phyloP scores from a whole-genome alignment of 176 grass and related monocot genomes.

The Urochloa ruziziensis region DNA sequence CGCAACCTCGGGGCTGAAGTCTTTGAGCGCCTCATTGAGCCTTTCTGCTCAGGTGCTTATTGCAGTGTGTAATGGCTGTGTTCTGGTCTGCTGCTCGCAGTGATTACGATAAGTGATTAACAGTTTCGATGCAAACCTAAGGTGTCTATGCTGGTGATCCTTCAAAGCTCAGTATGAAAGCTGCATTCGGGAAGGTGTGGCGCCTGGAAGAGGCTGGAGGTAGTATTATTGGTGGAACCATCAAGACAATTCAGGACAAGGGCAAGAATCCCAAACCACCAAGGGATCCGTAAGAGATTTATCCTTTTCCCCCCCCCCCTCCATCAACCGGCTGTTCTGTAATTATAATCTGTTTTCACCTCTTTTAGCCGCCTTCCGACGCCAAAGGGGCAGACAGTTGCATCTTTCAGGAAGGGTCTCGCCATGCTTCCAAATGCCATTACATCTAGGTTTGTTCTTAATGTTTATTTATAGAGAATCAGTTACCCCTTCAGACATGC shows the following conservation, averaged over 20 bases:
- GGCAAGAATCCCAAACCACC: constrained; percentile 56
- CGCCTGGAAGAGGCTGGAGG: constrained; percentile 72
- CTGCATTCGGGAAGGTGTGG: constrained; percentile 95
- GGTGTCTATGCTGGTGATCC: constrained; percentile 96
- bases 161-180: constrained; percentile 91
- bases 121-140: constrained; percentile 9
- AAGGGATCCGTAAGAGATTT: constrained; percentile 68
- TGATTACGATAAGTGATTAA: neutral
- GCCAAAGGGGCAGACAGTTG: constrained; percentile 95
- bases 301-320: neutral
- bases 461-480: neutral
- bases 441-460: constrained; percentile 62
- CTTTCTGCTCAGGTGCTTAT: constrained; percentile 81
- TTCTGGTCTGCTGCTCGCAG: neutral
- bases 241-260: constrained; percentile 88
- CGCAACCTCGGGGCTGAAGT: constrained; percentile 93
- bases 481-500: neutral
- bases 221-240: constrained; percentile 90
- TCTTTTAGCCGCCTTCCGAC: constrained; percentile 61
- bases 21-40: constrained; percentile 92
- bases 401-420: constrained; percentile 92
- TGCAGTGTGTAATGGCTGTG: neutral
- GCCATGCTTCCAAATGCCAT: constrained; percentile 87
- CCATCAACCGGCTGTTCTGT: neutral
- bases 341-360: constrained; percentile 2